phyloP scores from a whole-genome alignment of 164 flowering plant species.

The Liquidambar formosana region DNA sequence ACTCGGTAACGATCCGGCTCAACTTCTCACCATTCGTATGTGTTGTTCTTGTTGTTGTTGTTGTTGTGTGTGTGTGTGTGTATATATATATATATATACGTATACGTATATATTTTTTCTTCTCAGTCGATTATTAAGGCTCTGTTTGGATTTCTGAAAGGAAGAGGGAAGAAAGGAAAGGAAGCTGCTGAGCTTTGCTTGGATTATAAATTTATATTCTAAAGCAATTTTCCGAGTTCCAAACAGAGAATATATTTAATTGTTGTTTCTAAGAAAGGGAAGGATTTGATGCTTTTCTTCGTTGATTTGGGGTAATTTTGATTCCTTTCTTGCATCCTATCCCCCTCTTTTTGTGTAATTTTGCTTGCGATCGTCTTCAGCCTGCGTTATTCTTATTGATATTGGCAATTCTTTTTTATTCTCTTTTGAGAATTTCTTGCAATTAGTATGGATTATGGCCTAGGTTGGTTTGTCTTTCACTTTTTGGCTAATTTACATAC shows the following conservation, averaged over 20 bases:
- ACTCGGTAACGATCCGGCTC: constrained; percentile 36
- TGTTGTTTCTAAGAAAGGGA: not conserved
- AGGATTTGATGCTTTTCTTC: constrained; percentile 4
- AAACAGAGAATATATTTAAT: not conserved
- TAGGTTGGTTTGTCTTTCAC: constrained; percentile 22
- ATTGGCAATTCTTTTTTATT: not conserved
- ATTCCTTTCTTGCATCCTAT: not conserved
- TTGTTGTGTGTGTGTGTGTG: not conserved
- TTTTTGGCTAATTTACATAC: too few relatives aligned
- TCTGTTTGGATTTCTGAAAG: not conserved
- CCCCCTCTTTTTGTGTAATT: not conserved
- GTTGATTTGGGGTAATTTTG: not conserved
- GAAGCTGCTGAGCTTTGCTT: too few relatives aligned
- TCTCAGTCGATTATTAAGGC: not conserved
- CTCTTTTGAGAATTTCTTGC: not conserved
- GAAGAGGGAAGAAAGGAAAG: not conserved
- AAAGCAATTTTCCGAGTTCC: not conserved
- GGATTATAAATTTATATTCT: too few relatives aligned
- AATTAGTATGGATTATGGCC: constrained; percentile 34
- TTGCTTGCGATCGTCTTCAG: not conserved
- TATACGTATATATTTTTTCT: not conserved
- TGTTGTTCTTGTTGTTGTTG: constrained; percentile 1
- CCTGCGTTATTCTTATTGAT: not conserved
- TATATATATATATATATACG: too few relatives aligned
- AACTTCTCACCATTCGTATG: constrained; percentile 30